Base-by-base conservation (phyloP, 1,139 yeast genomes). In the Zhuliangozyma blackwelliae region DNA sequence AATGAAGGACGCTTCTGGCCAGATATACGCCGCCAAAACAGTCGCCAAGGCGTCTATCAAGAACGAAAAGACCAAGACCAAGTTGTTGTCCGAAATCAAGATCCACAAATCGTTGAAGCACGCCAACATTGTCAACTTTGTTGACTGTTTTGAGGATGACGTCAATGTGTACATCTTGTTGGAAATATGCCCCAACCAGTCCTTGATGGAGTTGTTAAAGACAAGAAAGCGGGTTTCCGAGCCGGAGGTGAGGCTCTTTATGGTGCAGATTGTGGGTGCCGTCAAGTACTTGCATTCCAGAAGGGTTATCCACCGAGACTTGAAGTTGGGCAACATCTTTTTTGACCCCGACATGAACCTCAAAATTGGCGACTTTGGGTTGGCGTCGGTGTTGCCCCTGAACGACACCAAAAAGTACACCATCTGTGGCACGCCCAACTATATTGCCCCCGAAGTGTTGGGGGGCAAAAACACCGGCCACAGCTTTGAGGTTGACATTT, bases 371-470 rank as follows among this genome's bases (percentile, higher is more conserved):
- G 98, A 92, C 60, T 92, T 92, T 65, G 98, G 98, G 30, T 74
- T 92, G 46, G 98, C 98, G 10, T 89, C 97, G 2, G 83, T 87
- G 11, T 71, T 90, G 46, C 85, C 85, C 28, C 70, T 79, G 25
- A 55, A 57, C 28, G 76, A 75, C 42, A 86, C 87, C 37, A 78
- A 94, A 49, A 88, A 90, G 54, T 86, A 82, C 55, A 90, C 98
- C 35, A 87, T 92, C 40, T 92, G 98, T 62, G 98, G 98, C 39
- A 92, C 98, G 11, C 98, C 98, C 42, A 92, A 92, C 63, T 92
- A 92, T 59, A 92, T 92, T 57, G 97, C 97, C 0, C 98, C 98
- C 8, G 98, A 92, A 63, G 96, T 92, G 11, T 70, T 92, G 46
- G 86, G 89, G 34, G 96, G 96, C 22, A 87, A 88, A 53, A 77